phyloP scores from a whole-genome alignment of 1,284 basidiomycete genomes.

The Kwoniella shivajii region DNA sequence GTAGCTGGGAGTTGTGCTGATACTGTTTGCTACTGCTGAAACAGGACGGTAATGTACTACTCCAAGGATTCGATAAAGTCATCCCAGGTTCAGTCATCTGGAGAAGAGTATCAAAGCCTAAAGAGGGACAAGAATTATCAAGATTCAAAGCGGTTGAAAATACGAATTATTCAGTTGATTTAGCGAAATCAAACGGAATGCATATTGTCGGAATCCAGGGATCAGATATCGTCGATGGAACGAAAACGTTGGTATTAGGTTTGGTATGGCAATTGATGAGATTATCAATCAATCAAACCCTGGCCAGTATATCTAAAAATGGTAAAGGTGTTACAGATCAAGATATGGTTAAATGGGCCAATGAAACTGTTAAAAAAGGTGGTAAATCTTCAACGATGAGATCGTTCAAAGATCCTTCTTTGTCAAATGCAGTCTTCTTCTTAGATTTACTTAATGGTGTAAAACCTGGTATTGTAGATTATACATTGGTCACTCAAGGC shows the following conservation, averaged over 20 bases:
- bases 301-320: slow-evolving; percentile 73
- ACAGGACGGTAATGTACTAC: slow-evolving; percentile 76
- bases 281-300: slow-evolving; percentile 89
- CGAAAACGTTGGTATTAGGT: slow-evolving; percentile 87
- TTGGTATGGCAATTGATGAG: slow-evolving; percentile 98
- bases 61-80: slow-evolving; percentile 97
- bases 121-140: slow-evolving; percentile 80
- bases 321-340: slow-evolving; percentile 81
- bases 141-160: slow-evolving; percentile 98
- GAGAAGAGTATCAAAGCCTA: slow-evolving; percentile 91
- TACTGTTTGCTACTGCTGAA: not conserved
- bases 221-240: slow-evolving; percentile 92
- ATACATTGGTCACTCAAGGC: slow-evolving; percentile 72
- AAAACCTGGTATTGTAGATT: slow-evolving; percentile 93
- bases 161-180: slow-evolving; percentile 93
- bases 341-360: slow-evolving; percentile 97
- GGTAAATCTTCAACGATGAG: slow-evolving; percentile 70
- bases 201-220: slow-evolving; percentile 97
- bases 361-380: slow-evolving; percentile 78
- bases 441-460: slow-evolving; percentile 89
- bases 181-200: slow-evolving; percentile 90
- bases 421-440: slow-evolving; percentile 90
- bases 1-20: not conserved
- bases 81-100: slow-evolving; percentile 88
- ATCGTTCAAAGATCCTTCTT: slow-evolving; percentile 91